These are phyloP conservation scores for Cyberlindnera maritima DNA, from an alignment of 805 yeast species.

Conservation along the genomic window DNA sequence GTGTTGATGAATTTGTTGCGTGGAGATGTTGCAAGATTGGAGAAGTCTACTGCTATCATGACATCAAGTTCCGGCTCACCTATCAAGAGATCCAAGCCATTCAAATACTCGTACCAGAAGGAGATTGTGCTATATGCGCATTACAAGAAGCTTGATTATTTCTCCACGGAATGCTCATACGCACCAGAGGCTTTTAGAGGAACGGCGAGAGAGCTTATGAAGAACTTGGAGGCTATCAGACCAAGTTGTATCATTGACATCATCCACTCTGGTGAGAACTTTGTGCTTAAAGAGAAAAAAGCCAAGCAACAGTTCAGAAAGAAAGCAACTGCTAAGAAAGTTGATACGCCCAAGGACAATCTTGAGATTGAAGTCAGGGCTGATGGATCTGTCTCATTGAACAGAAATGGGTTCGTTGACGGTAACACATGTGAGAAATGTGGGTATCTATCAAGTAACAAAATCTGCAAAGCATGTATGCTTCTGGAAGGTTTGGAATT, in stretches of 20 bases:
- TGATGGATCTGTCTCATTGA: conserved; percentile 60
- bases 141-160: conserved; percentile 90
- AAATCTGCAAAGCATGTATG: conserved; percentile 90
- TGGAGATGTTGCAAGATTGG: conserved; percentile 95
- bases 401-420: conserved; percentile 41
- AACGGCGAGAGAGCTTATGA: conserved; percentile 89
- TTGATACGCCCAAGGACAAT: conserved; percentile 1
- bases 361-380: conserved; percentile 50
- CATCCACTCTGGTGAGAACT: conserved; percentile 88
- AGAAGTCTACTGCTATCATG: conserved; percentile 79
- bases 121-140: conserved; percentile 98
- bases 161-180: conserved; percentile 95
- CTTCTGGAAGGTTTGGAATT: conserved; percentile 80
- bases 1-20: conserved; percentile 90
- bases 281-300: conserved; percentile 61
- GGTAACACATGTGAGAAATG: conserved; percentile 84
- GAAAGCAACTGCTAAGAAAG: conserved; percentile 11
- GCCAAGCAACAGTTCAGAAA: conserved; percentile 32
- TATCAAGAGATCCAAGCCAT: conserved; percentile 90
- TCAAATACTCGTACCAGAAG: conserved; percentile 93
- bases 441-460: conserved; percentile 87
- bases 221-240: conserved; percentile 83
- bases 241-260: conserved; percentile 94
- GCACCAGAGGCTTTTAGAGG: conserved; percentile 99
- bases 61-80: conserved; percentile 86